Evolutionary conservation across 2,329 filamentous ascomycete genomes (phyloP).

Genomic region (Coniochaeta pulveracea): DNA sequence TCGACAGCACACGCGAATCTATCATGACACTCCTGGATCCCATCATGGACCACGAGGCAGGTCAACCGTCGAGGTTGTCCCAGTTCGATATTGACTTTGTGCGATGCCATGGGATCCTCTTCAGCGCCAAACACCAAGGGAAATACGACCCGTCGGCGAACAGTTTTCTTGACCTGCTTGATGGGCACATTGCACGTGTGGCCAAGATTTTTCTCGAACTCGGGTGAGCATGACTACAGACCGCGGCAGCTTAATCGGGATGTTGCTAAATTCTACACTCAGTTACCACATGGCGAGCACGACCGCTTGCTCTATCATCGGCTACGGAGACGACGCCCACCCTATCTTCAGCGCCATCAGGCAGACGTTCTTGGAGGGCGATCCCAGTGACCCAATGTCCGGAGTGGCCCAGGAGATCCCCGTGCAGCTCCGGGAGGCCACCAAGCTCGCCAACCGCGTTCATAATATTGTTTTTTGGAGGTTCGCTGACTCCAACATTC

Average conservation of each 20-base stretch:
- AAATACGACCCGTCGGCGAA: slow-evolving; percentile 30
- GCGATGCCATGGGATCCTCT: slow-evolving; percentile 52
- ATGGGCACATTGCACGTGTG: slow-evolving; percentile 41
- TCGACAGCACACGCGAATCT: slow-evolving; percentile 55
- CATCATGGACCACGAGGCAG: slow-evolving; percentile 23
- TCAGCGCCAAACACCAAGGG: slow-evolving; percentile 36
- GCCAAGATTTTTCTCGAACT: slow-evolving; percentile 39
- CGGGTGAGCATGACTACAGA: slow-evolving; percentile 24
- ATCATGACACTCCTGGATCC: slow-evolving; percentile 60
- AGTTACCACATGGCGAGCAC: slow-evolving; percentile 45
- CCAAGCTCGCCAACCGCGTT: slow-evolving; percentile 29
- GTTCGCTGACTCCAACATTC: slow-evolving; percentile 43
- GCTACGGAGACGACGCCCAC: slow-evolving; percentile 39
- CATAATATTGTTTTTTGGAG: slow-evolving; percentile 36
- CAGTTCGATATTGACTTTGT: slow-evolving; percentile 50
- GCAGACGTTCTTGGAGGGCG: slow-evolving; percentile 10
- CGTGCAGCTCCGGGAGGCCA: slow-evolving; percentile 13
- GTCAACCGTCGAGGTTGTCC: slow-evolving; percentile 22
- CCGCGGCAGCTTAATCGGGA: slow-evolving; percentile 8
- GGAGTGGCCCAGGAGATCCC: slow-evolving; percentile 6
- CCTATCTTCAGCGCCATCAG: slow-evolving; percentile 28
- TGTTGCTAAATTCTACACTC: slow-evolving; percentile 17
- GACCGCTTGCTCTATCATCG: slow-evolving; percentile 40
- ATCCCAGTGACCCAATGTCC: slow-evolving; percentile 8
- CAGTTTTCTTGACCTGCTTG: slow-evolving; percentile 42